phyloP scores from a whole-genome alignment of 1,284 basidiomycete species.

The Crocinoboletus sp. region DNA sequence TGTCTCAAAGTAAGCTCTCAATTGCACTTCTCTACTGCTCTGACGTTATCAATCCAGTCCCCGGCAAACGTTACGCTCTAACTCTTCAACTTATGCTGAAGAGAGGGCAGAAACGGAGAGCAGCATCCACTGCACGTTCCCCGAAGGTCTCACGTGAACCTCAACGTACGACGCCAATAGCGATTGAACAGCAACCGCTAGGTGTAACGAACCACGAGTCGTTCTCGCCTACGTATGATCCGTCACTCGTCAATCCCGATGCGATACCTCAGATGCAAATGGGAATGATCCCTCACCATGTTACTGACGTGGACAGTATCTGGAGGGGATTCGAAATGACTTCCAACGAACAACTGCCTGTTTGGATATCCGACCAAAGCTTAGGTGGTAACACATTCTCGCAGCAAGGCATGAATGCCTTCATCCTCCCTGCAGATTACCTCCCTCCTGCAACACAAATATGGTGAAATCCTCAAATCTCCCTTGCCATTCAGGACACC shows the following conservation, averaged over 20 bases:
- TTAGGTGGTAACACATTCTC: constrained; percentile 68
- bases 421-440: constrained; percentile 70
- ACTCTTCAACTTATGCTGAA: constrained; percentile 87
- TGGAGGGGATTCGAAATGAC: constrained; percentile 70
- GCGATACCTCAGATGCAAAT: constrained; percentile 34
- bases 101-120: constrained; percentile 65
- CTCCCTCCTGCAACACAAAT: constrained; percentile 66
- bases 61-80: constrained; percentile 84
- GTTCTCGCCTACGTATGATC: constrained; percentile 35
- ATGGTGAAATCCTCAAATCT: constrained; percentile 42
- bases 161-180: constrained; percentile 39
- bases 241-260: constrained; percentile 45
- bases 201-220: constrained; percentile 25
- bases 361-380: constrained; percentile 79
- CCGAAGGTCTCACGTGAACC: constrained; percentile 51
- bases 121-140: constrained; percentile 52
- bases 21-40: constrained; percentile 5
- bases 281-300: constrained; percentile 33
- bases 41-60: constrained; percentile 47
- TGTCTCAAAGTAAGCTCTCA: constrained; percentile 63
- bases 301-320: constrained; percentile 62
- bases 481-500: constrained; percentile 3
- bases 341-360: constrained; percentile 67
- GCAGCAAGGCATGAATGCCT: constrained; percentile 79
- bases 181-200: constrained; percentile 27